Evolutionary conservation across 2,329 filamentous ascomycete genomes (phyloP), one percentile per base, ranked within the genome.

Genomic region (Aureobasidium sp.): DNA sequence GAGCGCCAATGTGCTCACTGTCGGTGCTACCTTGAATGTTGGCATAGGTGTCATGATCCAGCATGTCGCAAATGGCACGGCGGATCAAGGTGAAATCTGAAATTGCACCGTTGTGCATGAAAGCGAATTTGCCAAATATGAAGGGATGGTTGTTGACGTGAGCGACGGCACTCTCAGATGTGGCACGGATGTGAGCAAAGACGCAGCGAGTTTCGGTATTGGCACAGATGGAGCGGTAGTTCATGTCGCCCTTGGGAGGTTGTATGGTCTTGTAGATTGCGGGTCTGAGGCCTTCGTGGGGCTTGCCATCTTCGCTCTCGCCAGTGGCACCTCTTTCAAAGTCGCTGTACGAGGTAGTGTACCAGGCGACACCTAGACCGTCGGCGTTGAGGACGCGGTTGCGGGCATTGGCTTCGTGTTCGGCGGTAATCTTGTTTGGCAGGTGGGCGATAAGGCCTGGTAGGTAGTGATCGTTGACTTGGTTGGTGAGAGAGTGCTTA

Each of bases 21-120:
- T 83, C 81, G 0, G 81, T 83, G 16, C 75, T 76, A 0, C 81
- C 81, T 21, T 75, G 68, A 25, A 83, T 73, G 59, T 78, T 76
- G 57, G 72, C 75, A 65, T 80, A 82, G 1, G 76, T 74, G 54
- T 80, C 78, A 34, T 77, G 75, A 42, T 72, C 74, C 64, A 83
- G 71, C 6, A 77, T 68, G 25, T 74, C 70, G 13, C 73, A 76
- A 63, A 82, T 69, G 29, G 77, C 74, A 9, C 79, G 75, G 34
- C 78, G 76, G 53, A 83, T 78, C 8, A 69, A 64, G 2, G 71
- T 65, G 67, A 82, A 82, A 64, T 77, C 70, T 11, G 75, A 75
- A 37, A 82, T 74, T 16, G 76, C 76, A 2, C 81, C 81, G 66
- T 83, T 83, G 72, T 83, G 81, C 81, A 83, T 82, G 67, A 82